Evolutionary conservation across 257 asterid species (phyloP), one percentile per base, ranked within the genome.

Genomic region (Solanum sejunctum): DNA sequence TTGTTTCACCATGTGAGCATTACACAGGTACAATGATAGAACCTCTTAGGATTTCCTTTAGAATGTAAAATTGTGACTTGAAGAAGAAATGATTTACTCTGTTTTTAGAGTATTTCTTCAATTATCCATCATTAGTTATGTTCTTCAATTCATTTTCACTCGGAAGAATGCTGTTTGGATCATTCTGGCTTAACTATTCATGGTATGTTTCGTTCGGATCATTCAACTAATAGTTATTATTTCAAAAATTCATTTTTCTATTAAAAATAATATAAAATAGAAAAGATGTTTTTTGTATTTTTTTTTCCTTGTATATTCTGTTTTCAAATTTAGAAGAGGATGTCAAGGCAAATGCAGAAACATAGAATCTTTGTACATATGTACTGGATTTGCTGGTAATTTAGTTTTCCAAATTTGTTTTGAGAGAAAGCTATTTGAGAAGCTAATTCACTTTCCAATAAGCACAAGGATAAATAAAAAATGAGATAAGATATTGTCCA

Each of bases 31-130:
- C 18, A 63, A 63, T 12, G 71, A 32, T 26, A 26, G 41, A 63
- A 63, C 41, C 41, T 63, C 71, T 63, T 63, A 63, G 71, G 71
- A 63, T 63, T 63, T 63, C 41, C 71, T 63, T 26, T 41, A 3
- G 5, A 28, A 28, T 28, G 32, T 28, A 86, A 92, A 60, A 60
- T 88, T 96, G 73, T 97, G 98, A 15, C 66, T 94, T 83, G 99
- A 92, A 88, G 87, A 86, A 21, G 99, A 96, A 88, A 94, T 96
- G 98, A 85, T 83, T 16, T 92, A 93, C 10, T 91, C 98, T 11
- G 90, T 96, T 73, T 90, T 94, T 88, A 93, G 99, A 85, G 94
- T 97, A 77, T 96, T 94, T 92, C 67, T 96, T 69, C 99, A 96
- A 81, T 92, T 96, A 0, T 94, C 98, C 3, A 43, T 94, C 5